These are phyloP conservation scores for Cutaneotrichosporon dermatis DNA, from an alignment of 1,284 basidiomycete species.

Conservation along the genomic window DNA sequence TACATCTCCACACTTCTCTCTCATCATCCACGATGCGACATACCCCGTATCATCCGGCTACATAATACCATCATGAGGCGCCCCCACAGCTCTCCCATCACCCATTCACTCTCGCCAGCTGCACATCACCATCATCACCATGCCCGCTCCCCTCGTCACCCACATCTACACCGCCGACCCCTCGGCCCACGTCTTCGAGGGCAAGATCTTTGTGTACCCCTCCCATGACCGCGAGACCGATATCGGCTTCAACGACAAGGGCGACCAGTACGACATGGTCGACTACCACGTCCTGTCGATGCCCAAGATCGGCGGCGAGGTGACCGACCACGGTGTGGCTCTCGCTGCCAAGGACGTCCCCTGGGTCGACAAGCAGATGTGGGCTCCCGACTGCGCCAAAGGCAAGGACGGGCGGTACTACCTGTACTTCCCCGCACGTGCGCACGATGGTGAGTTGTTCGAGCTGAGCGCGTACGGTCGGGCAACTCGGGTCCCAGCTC, in stretches of 20 bases:
- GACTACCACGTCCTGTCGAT: slow-evolving; percentile 41
- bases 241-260: slow-evolving; percentile 36
- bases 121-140: slow-evolving; percentile 1
- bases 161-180: slow-evolving; percentile 42
- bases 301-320: slow-evolving; percentile 25
- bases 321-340: slow-evolving; percentile 37
- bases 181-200: slow-evolving; percentile 38
- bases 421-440: slow-evolving; percentile 40
- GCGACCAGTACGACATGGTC: slow-evolving; percentile 41
- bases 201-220: slow-evolving; percentile 38
- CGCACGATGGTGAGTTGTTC: slow-evolving; percentile 28
- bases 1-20: not conserved
- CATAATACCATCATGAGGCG: too few species aligned
- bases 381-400: slow-evolving; percentile 36
- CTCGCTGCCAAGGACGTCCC: slow-evolving; percentile 29
- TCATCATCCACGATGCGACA: too few species aligned
- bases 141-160: slow-evolving; percentile 30
- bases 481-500: too few species aligned
- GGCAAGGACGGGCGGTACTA: slow-evolving; percentile 33
- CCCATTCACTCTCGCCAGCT: too few species aligned
- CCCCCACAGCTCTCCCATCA: too few species aligned
- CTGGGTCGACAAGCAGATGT: slow-evolving; percentile 39
- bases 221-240: slow-evolving; percentile 37
- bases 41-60: too few species aligned
- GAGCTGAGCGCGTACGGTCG: too few species aligned